phyloP scores from a whole-genome alignment of 169 alveolate genomes.

The Babesia ovata region DNA sequence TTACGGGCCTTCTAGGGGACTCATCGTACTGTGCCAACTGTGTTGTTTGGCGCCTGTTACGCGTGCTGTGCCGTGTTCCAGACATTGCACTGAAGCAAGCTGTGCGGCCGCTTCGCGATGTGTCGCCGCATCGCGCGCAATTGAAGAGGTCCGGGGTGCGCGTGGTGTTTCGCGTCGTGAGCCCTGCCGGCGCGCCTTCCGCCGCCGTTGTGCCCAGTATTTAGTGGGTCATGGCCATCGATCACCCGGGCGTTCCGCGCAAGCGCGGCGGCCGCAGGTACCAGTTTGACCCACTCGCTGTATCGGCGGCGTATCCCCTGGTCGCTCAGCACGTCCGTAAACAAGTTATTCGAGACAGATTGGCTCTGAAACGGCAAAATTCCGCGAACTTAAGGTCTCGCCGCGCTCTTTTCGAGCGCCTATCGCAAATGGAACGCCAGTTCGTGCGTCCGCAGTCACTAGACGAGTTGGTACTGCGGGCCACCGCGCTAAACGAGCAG shows the following conservation, averaged over 20 bases:
- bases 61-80: not conserved
- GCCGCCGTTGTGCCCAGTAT: not conserved
- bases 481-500: constrained; percentile 44
- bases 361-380: not conserved
- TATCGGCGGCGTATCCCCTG: constrained; percentile 37
- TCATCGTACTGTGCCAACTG: not conserved
- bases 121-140: not conserved
- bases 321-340: constrained; percentile 54
- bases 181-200: not conserved
- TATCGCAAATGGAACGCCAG: constrained; percentile 1
- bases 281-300: constrained; percentile 59
- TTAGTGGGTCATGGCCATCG: not conserved
- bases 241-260: not conserved
- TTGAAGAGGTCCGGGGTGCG: not conserved
- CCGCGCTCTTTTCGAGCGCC: constrained; percentile 31
- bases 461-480: constrained; percentile 44
- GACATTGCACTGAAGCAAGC: not conserved
- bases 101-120: not conserved
- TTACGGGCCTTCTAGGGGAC: not conserved
- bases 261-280: constrained; percentile 48
- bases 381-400: constrained; percentile 8
- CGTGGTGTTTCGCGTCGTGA: too few species aligned
- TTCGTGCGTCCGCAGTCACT: constrained; percentile 57
- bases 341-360: constrained; percentile 8
- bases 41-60: not conserved